Evolutionary conservation across 139 green algal genomes (phyloP), one percentile per base, ranked within the genome.

Genomic region (Tetradesmus lagerheimii): DNA sequence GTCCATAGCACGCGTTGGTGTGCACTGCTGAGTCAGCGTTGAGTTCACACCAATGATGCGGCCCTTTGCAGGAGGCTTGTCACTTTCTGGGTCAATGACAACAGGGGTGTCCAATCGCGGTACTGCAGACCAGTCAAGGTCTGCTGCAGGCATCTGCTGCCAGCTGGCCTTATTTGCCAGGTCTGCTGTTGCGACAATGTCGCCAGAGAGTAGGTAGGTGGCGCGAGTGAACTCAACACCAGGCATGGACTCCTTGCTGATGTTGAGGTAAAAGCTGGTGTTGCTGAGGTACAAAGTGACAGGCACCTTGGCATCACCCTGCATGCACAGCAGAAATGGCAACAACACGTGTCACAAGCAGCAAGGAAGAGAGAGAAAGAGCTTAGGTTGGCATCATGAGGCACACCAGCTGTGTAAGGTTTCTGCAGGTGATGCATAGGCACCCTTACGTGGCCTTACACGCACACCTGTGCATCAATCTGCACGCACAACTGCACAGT

Each of bases 121-220:
- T 8, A 79, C 57, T 29, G 12, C 64, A 31, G 57, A 79, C 82
- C 82, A 87, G 38, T 87, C 82, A n/a, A 50, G 38, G 16, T 88
- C 83, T 25, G 37, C 38, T 29, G 83, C 27, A 29, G 45, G 4
- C 4, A 88, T 64, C 34, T 80, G 34, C 38, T 45, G 15, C 83
- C 83, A 88, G 27, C 27, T 80, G 64, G 31, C n/a, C 8, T 23
- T 31, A 27, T 88, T 41, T 15, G 37, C 37, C 23, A 88, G 64
- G 38, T 88, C 83, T 62, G 83, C 83, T n/a, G 83, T 88, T 29
- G 83, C 83, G 15, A 88, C 39, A 27, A 88, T 41, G 27, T 88
- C 39, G n/a, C 83, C 83, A 35, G 64, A 64, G 3, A 88, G 37
- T 14, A 64, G 37, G 83, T 67, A 88, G 1, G 23, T 25, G 6